Base-by-base conservation (phyloP, 495 filamentous ascomycete genomes). In the Apiosordaria backusii region DNA sequence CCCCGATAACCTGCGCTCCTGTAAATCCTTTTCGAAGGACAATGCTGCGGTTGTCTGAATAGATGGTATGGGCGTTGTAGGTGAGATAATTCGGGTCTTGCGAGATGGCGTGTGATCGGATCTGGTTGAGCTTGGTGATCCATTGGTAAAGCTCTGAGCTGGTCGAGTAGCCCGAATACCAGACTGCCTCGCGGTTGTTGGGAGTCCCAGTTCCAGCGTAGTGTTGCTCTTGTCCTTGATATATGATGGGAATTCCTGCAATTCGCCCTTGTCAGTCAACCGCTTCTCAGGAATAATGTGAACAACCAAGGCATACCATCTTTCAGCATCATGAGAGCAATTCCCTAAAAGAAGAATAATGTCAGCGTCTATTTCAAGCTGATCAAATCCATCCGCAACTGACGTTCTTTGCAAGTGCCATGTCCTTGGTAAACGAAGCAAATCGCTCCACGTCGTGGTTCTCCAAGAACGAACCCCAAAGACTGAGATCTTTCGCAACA, bases 381-480 rank as follows among this genome's bases (percentile, higher is more conserved):
- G 19, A 9, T 24, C 0, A 7, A 4, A 23, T 26, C 21, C 2
- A 15, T n/a, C 3, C 9, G 10, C 10, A 15, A 9, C 69, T 62
- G 19, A 73, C 73, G 40, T 74, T 74, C 65, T 72, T 74, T 50
- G 58, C 66, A 26, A 72, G 61, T 0, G 70, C 68, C 63, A 81
- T 80, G 68, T 89, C 87, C 13, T 77, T 72, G 26, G 83, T 87
- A 55, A 76, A 69, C 35, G 81, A 87, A 4, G 89, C 77, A 74
- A 91, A 92, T 3, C 90, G 85, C 2, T 84, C 78, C 21, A 87
- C 83, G 74, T 96, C 91, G 70, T 96, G 92, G 71, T 96, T 96
- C 69, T 94, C 91, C 16, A 88, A 65, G 76, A 96, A 96, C 4
- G 82, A 88, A 35, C 90, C 90, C 5, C 91, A 81, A 0, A 92